Evolutionary conservation across 2,329 filamentous ascomycete genomes (phyloP).

Genomic region (Neonectria punicea): DNA sequence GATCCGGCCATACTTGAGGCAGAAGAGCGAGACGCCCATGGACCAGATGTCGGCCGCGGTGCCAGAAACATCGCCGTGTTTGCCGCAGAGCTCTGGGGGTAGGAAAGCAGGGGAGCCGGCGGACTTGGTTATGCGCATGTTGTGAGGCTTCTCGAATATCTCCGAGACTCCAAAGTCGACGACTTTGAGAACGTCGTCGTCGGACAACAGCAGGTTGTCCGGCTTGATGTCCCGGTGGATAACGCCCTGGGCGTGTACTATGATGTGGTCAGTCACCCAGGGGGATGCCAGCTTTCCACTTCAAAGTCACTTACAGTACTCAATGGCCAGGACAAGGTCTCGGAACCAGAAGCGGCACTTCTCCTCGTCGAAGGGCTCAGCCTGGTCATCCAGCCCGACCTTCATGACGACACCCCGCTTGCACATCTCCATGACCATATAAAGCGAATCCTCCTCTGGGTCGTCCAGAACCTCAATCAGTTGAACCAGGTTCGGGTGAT

Average conservation of each 20-base stretch:
- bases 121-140: conserved; percentile 93
- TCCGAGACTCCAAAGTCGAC: conserved; percentile 99
- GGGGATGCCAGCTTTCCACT: too few species aligned
- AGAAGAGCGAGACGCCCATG: conserved; percentile 96
- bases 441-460: conserved; percentile 92
- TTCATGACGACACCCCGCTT: conserved; percentile 98
- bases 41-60: conserved; percentile 97
- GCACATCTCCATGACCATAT: conserved; percentile 99
- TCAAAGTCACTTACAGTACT: conserved; percentile 74
- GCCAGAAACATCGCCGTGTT: conserved; percentile 88
- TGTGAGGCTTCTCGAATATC: conserved; percentile 88
- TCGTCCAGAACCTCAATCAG: conserved; percentile 96
- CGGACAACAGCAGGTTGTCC: conserved; percentile 90
- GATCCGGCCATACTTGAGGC: conserved; percentile 86
- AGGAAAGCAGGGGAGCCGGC: conserved; percentile 95
- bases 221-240: conserved; percentile 98
- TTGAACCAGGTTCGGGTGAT: conserved; percentile 93
- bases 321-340: conserved; percentile 92
- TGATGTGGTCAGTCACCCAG: conserved; percentile 7
- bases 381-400: conserved; percentile 84
- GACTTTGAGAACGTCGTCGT: conserved; percentile 94
- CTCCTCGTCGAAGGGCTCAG: conserved; percentile 85
- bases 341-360: conserved; percentile 91
- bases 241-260: conserved; percentile 92
- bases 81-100: conserved; percentile 89